Conservation (phyloP, 495 filamentous ascomycete species). For the Trypethelium eluteriae region DNA sequence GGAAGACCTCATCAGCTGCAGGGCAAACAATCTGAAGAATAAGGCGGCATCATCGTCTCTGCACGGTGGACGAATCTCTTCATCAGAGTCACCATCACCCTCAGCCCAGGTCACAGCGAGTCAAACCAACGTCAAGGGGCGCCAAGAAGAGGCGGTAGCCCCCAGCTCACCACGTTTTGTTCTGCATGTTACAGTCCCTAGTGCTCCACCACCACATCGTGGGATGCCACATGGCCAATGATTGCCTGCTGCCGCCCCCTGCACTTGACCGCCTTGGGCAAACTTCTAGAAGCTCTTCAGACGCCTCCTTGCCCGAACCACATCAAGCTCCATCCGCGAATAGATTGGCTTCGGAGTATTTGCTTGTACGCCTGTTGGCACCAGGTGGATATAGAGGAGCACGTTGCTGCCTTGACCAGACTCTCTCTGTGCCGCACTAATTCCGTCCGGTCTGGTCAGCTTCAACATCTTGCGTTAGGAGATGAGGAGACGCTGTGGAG, state of each 20-base stretch:
- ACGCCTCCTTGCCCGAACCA: neutral
- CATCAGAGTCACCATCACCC: neutral
- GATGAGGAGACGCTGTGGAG: neutral
- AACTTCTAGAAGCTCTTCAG: constrained; percentile 1
- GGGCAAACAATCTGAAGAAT: neutral
- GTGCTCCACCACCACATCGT: constrained; percentile 5
- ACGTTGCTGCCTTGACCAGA: neutral
- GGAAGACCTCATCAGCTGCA: neutral
- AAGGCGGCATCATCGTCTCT: neutral
- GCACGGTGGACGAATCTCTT: neutral
- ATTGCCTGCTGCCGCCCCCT: neutral
- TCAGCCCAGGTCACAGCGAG: neutral
- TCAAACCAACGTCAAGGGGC: constrained; percentile 8
- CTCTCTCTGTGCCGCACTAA: too few relatives aligned
- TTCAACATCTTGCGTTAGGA: neutral
- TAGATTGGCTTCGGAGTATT: too few relatives aligned
- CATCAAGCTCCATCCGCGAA: neutral
- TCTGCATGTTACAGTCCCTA: constrained; percentile 8
- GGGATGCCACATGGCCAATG: constrained; percentile 8
- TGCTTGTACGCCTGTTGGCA: too few relatives aligned
- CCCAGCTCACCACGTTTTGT: constrained; percentile 8
- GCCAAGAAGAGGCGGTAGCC: neutral
- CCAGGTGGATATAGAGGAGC: too few relatives aligned
- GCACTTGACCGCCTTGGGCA: neutral
- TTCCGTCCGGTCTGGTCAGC: too few relatives aligned